These are phyloP conservation scores for Cercospora zeina DNA, from an alignment of 2,329 filamentous ascomycete species.

Conservation along the genomic window DNA sequence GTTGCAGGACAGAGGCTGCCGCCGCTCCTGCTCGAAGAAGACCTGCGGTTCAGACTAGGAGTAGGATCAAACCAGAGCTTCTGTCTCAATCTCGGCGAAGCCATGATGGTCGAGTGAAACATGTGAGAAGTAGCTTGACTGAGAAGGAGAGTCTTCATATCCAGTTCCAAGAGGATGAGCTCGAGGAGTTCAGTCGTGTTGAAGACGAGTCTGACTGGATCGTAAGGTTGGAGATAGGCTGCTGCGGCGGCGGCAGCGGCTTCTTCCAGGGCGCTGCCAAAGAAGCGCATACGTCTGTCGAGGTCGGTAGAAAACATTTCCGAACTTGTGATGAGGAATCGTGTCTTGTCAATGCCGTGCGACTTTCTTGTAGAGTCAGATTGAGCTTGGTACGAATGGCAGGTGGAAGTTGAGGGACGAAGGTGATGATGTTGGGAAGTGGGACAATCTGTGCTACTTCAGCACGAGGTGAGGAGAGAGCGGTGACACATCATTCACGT, in stretches of 20 bases:
- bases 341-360: background rate
- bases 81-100: conserved; percentile 12
- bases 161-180: conserved; percentile 16
- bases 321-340: background rate
- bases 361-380: background rate
- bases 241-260: background rate
- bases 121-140: conserved; percentile 14
- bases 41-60: background rate
- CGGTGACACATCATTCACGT: conserved; percentile 15
- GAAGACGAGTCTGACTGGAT: conserved; percentile 19
- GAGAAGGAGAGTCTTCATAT: conserved; percentile 18
- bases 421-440: background rate
- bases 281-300: conserved; percentile 12
- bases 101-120: conserved; percentile 12
- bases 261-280: background rate
- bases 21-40: conserved; percentile 1
- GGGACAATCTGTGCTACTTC: background rate
- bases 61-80: conserved; percentile 17
- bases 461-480: background rate
- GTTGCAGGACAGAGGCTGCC: background rate
- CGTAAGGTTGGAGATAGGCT: conserved; percentile 8
- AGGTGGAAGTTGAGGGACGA: background rate
- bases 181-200: conserved; percentile 23
- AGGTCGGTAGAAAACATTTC: conserved; percentile 14
- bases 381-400: background rate